Evolutionary conservation across 1,284 basidiomycete genomes (phyloP).

Genomic region (Trichosporon sp.): DNA sequence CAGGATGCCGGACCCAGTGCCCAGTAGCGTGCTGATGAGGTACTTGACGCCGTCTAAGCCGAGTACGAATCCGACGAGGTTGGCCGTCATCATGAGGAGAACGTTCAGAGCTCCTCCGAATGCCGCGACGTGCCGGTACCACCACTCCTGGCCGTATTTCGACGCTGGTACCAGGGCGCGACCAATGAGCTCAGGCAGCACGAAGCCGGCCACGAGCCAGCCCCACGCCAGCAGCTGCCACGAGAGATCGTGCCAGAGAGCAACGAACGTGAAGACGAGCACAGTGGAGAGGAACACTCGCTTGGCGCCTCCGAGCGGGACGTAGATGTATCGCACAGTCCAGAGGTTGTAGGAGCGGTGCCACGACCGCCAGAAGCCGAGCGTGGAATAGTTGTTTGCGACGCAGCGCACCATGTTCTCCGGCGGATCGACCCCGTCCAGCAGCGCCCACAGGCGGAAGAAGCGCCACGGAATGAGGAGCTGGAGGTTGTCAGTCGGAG

Average conservation of each 20-base stretch:
- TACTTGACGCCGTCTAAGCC: slow-evolving; percentile 76
- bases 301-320: slow-evolving; percentile 76
- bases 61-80: slow-evolving; percentile 91
- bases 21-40: slow-evolving; percentile 62
- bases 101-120: slow-evolving; percentile 80
- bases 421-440: slow-evolving; percentile 84
- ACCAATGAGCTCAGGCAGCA: slow-evolving; percentile 75
- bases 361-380: slow-evolving; percentile 96
- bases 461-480: slow-evolving; percentile 96
- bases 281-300: slow-evolving; percentile 62
- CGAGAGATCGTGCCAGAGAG: slow-evolving; percentile 93
- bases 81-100: slow-evolving; percentile 85
- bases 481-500: slow-evolving; percentile 48
- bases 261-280: slow-evolving; percentile 95
- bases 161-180: slow-evolving; percentile 57
- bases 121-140: slow-evolving; percentile 85
- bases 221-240: slow-evolving; percentile 90
- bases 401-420: slow-evolving; percentile 99
- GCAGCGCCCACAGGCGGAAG: slow-evolving; percentile 90
- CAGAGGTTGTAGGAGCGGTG: slow-evolving; percentile 95
- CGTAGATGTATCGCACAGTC: slow-evolving; percentile 92
- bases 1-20: slow-evolving; percentile 53
- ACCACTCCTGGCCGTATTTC: slow-evolving; percentile 62
- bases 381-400: slow-evolving; percentile 93
- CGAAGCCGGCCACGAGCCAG: slow-evolving; percentile 88